Evolutionary conservation across 1,139 yeast genomes (phyloP).

Genomic region (Debaryomyces subglobosus): DNA sequence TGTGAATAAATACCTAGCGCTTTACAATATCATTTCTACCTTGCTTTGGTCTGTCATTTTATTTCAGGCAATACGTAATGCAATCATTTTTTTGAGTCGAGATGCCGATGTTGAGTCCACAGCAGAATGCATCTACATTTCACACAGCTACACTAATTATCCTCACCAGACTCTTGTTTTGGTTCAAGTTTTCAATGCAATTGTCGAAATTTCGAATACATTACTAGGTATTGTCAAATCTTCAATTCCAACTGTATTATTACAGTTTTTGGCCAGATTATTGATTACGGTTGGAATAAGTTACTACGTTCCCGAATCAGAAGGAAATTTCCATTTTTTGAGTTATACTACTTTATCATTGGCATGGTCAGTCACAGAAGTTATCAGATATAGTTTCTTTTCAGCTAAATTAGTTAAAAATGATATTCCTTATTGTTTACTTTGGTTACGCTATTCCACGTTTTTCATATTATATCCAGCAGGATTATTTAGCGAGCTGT

Average conservation of each 20-base stretch:
- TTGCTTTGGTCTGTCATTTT: slow-evolving; percentile 66
- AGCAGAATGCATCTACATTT: slow-evolving; percentile 1
- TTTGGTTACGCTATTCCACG: slow-evolving; percentile 38
- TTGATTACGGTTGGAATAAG: slow-evolving; percentile 37
- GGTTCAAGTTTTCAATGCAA: slow-evolving; percentile 34
- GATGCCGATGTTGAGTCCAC: not conserved
- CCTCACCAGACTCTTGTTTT: slow-evolving; percentile 37
- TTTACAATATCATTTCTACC: slow-evolving; percentile 69
- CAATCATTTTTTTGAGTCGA: slow-evolving; percentile 12
- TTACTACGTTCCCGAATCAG: slow-evolving; percentile 31
- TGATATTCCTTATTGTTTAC: slow-evolving; percentile 23
- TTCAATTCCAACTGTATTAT: slow-evolving; percentile 30
- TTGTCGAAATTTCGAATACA: slow-evolving; percentile 31
- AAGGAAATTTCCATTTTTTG: slow-evolving; percentile 31
- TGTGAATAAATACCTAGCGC: slow-evolving; percentile 19
- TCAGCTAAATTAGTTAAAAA: slow-evolving; percentile 18
- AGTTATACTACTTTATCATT: slow-evolving; percentile 30
- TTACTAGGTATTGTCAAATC: slow-evolving; percentile 33
- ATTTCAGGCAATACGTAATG: slow-evolving; percentile 19
- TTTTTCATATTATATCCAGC: slow-evolving; percentile 39
- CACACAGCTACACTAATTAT: slow-evolving; percentile 15
- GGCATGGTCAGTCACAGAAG: slow-evolving; percentile 42
- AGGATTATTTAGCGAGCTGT: slow-evolving; percentile 36
- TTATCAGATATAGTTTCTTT: slow-evolving; percentile 36
- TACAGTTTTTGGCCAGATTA: slow-evolving; percentile 39